Evolutionary conservation across 768 basidiomycete genomes (phyloP).

Genomic region (Russula dissimulans): DNA sequence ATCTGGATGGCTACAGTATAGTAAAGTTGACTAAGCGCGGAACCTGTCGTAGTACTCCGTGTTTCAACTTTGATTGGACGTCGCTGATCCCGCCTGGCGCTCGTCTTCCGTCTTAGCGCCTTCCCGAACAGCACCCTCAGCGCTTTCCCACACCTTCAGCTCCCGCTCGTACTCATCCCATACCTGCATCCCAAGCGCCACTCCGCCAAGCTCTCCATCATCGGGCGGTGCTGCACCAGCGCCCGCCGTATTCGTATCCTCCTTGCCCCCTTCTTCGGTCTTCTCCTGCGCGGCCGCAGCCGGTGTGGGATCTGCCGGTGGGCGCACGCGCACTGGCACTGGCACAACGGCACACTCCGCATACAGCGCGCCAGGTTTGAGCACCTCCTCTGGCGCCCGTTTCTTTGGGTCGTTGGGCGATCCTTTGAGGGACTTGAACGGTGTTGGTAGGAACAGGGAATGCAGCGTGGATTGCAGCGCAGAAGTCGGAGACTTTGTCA

Average conservation of each 20-base stretch:
- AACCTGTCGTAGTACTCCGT: too few relatives aligned
- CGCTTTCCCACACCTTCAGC: constrained; percentile 55
- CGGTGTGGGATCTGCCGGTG: neutral
- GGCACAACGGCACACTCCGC: constrained; percentile 61
- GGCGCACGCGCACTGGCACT: constrained; percentile 17
- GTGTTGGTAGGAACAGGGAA: constrained; percentile 72
- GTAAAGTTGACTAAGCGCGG: too few relatives aligned
- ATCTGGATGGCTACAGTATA: too few relatives aligned
- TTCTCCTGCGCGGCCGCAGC: too few relatives aligned
- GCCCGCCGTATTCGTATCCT: constrained; percentile 24
- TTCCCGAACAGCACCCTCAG: neutral
- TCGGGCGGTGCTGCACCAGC: constrained; percentile 34
- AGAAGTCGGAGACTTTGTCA: constrained; percentile 57
- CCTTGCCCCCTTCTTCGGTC: constrained; percentile 16
- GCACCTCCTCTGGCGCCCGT: constrained; percentile 41
- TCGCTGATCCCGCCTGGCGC: neutral
- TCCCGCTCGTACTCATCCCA: constrained; percentile 71
- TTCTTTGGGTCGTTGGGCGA: constrained; percentile 14
- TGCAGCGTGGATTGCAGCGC: constrained; percentile 75
- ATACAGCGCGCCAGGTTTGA: constrained; percentile 72
- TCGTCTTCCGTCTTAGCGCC: neutral
- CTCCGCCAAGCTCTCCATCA: constrained; percentile 66
- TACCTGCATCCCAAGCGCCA: constrained; percentile 52
- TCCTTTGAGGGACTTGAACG: constrained; percentile 48
- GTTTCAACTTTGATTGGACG: too few relatives aligned